Base-by-base conservation (phyloP, 73 alveolate species). In the Stentor coeruleus region DNA sequence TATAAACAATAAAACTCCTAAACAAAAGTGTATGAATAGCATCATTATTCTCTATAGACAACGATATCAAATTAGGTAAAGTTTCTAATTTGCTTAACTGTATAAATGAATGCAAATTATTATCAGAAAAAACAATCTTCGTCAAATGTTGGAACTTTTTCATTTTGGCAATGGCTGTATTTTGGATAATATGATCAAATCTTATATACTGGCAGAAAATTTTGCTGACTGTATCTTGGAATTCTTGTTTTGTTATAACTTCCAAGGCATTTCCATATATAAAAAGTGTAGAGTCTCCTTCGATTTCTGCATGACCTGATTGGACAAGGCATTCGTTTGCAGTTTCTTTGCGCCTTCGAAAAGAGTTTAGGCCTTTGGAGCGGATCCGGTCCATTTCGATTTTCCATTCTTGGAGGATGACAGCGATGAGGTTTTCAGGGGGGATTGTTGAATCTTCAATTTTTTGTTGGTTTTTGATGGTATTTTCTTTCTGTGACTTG, bases 301-400 rank as follows among this genome's bases (percentile, higher is more conserved):
- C 99, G 15, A 95, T 95, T 84, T 95, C 99, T 39, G 99, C 99
- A 82, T 95, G 99, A 14, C 99, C 97, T 26, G 93, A 87, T 86
- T 93, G 91, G 77, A 91, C 92, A 26, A 82, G 74, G 74, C 86
- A 39, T 82, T 93, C 91, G 59, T 84, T 38, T 59, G 82, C 90
- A 38, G 82, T 83, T 87, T 86, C 84, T 86, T 87, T 89, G 58
- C 86, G 82, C 33, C 92, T 91, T 84, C 85, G 91, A 85, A 90
- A 87, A 58, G 95, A 97, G 84, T 88, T 88, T 59, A 85, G 82
- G 74, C 98, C 97, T 76, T 86, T 73, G 37, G 88, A 77, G 76
- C 81, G 88, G 36, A 95, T 85, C 75, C 96, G 83, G 74, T 81
- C 90, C 88, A 85, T 77, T 83, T 91, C 99, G 55, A 66, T 74